Conservation (phyloP, 1,139 yeast species). For the Yamadazyma triangularis region DNA sequence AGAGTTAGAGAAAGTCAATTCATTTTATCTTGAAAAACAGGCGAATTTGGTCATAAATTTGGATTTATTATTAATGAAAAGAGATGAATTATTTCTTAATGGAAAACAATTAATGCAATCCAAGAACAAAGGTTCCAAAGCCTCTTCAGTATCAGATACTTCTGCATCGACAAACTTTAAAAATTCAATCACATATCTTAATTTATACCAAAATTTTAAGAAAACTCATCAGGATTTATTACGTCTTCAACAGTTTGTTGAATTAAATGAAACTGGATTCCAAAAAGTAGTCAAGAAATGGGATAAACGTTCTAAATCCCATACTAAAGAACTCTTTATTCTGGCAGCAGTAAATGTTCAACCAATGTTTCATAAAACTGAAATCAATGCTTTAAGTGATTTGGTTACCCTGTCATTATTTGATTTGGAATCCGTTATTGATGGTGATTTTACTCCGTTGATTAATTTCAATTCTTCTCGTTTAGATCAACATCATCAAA, state of each 20-base stretch:
- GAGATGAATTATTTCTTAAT: constrained; percentile 50
- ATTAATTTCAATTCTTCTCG: constrained; percentile 10
- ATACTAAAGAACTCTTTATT: constrained; percentile 86
- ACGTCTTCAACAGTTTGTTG: constrained; percentile 87
- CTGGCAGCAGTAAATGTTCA: constrained; percentile 94
- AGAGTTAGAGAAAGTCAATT: constrained; percentile 90
- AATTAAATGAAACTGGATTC: constrained; percentile 91
- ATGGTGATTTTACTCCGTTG: constrained; percentile 51
- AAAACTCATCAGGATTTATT: constrained; percentile 86
- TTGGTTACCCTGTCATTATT: constrained; percentile 69
- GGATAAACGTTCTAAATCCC: constrained; percentile 95
- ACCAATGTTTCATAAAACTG: constrained; percentile 91
- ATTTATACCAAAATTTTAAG: constrained; percentile 80
- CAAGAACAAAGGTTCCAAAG: constrained; percentile 19
- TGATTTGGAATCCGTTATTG: constrained; percentile 82
- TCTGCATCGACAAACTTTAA: constrained; percentile 25
- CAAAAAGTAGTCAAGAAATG: constrained; percentile 93
- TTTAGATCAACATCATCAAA: constrained; percentile 2
- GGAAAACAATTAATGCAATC: constrained; percentile 21
- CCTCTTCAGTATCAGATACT: constrained; percentile 1
- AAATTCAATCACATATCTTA: constrained; percentile 41
- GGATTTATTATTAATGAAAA: constrained; percentile 71
- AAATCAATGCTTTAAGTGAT: constrained; percentile 81
- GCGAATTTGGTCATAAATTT: constrained; percentile 75
- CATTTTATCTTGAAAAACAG: constrained; percentile 85